Conservation (phyloP, 371 early-diverging fungal genomes). For the Mortierella sp. region DNA sequence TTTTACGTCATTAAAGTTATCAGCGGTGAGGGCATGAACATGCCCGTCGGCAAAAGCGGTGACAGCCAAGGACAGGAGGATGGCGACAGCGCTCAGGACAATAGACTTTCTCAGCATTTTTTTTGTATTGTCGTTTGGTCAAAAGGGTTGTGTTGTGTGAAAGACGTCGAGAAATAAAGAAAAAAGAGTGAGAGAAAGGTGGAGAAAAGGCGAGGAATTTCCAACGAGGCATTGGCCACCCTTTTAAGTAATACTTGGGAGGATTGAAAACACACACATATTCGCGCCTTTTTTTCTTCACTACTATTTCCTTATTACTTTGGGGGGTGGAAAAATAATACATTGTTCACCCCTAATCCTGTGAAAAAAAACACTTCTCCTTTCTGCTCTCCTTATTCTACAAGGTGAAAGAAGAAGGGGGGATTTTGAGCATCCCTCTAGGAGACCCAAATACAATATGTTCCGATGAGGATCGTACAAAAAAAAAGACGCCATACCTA, state of each 20-base stretch:
- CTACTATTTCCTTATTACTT: not conserved
- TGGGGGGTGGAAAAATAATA: slow-evolving; percentile 7
- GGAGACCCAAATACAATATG: too few species aligned
- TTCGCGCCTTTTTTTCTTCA: too few species aligned
- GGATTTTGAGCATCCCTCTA: not conserved
- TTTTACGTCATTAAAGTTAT: slow-evolving; percentile 21
- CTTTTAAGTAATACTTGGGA: too few species aligned
- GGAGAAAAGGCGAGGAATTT: not conserved
- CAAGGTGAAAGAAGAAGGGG: not conserved
- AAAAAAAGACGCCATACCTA: not conserved
- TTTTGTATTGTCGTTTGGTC: too few species aligned
- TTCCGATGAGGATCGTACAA: not conserved
- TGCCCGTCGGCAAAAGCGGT: slow-evolving; percentile 2
- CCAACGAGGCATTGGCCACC: not conserved
- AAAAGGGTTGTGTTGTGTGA: not conserved
- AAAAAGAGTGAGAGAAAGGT: not conserved
- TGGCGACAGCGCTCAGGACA: slow-evolving; percentile 13
- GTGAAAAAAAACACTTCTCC: not conserved
- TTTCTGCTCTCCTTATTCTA: not conserved
- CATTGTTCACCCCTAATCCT: slow-evolving; percentile 10
- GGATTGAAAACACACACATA: too few species aligned
- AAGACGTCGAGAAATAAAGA: not conserved
- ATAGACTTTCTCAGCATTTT: slow-evolving; percentile 21
- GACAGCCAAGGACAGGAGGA: slow-evolving; percentile 14
- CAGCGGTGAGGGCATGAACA: slow-evolving; percentile 16